These are phyloP conservation scores for Eucalyptus decipiens DNA, from an alignment of 345 rosid species.

Conservation along the genomic window DNA sequence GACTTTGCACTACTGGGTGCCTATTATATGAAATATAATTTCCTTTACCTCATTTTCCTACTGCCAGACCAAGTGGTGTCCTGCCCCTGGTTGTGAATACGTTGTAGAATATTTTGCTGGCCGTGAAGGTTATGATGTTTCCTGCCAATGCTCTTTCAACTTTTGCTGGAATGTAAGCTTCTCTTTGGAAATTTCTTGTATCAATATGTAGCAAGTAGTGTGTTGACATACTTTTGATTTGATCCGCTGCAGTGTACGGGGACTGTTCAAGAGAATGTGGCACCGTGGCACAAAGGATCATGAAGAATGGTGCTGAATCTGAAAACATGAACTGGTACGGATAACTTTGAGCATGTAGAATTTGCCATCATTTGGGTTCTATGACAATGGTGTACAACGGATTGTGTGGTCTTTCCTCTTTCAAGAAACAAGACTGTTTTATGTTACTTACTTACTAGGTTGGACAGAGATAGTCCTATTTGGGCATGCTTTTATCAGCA, in stretches of 20 bases:
- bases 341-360: not conserved
- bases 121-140: too few species aligned
- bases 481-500: not conserved
- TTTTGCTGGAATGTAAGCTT: too few species aligned
- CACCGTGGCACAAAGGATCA: conserved; percentile 52
- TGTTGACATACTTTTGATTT: too few species aligned
- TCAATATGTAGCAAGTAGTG: too few species aligned
- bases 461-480: not conserved
- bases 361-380: not conserved
- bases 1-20: not conserved
- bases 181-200: too few species aligned
- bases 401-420: not conserved
- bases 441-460: not conserved
- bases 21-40: not conserved
- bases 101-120: too few species aligned
- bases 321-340: conserved; percentile 38
- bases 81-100: too few species aligned
- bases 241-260: too few species aligned
- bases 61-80: too few species aligned
- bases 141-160: too few species aligned
- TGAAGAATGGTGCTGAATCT: conserved; percentile 38
- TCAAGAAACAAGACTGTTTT: not conserved
- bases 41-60: not conserved
- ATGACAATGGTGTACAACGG: not conserved
- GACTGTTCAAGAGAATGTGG: too few species aligned